Base-by-base conservation (phyloP, 805 yeast genomes). In the Cyberlindnera maclurae region DNA sequence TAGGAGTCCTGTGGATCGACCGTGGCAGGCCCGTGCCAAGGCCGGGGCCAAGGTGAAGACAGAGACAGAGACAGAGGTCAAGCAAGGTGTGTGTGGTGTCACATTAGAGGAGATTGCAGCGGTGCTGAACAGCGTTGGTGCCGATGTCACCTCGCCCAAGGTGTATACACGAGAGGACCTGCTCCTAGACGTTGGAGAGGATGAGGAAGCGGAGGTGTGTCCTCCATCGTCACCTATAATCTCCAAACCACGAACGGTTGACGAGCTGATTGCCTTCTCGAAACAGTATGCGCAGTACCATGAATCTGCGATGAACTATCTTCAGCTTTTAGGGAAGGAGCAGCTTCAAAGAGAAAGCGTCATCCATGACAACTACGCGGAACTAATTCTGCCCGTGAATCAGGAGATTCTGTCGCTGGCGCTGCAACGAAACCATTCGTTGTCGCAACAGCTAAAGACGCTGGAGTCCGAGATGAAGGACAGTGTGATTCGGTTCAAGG, bases 381-480 rank as follows among this genome's bases (percentile, higher is more conserved):
- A 12, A 10, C 16, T 34, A 26, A 12, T 27, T 5, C 15, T n/a
- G 12, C 26, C 26, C n/a, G 31, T 16, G 26, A 34, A 34, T 15
- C 16, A 26, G 16, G 31, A 26, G 16, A 5, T 17, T 12, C 17
- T 34, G 16, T 15, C 27, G 12, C 11, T 26, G 31, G 37, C 37
- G 27, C 17, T 34, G 26, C 12, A 17, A 16, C 16, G 13, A 18
- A 34, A 34, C 15, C 16, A 17, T 12, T 7, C 17, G 12, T 12
- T 34, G 26, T 16, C 31, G 6, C 26, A 16, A 8, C 26, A 34
- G 17, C 4, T 28, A 7, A 34, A 17, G n/a, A n/a, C 13, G 26
- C 18, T 34, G 12, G 37, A 34, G 24, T 7, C 7, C 10, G 31
- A 34, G 17, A 34, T 34, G 24, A 34, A 28, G 15, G 29, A n/a